Base-by-base conservation (phyloP, 2,329 filamentous ascomycete genomes). In the Claviceps cyperi region DNA sequence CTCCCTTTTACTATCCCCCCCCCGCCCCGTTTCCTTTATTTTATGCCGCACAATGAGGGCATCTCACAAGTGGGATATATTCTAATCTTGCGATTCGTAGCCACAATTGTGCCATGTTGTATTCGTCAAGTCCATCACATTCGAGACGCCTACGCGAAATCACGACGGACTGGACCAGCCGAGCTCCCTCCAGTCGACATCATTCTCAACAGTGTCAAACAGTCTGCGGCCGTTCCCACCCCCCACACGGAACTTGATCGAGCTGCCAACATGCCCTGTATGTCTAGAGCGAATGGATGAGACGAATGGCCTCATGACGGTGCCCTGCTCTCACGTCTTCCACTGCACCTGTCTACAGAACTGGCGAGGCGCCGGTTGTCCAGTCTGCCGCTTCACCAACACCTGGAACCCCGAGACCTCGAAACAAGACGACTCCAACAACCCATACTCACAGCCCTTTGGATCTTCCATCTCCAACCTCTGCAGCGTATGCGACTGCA, bases 201-300 rank as follows among this genome's bases (percentile, higher is more conserved):
- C 69, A 1, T 66, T 70, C 0, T 60, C 63, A 50, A 60, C 56
- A 40, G 66, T 62, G 55, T 71, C 64, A 7, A 72, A 60, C 56
- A 75, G 69, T 21, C 65, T 78, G 5, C 78, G 76, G 52, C 80
- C 79, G 0, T 79, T 81, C 48, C 78, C 78, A 4, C 81, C 73
- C 2, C 78, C 77, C 2, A 95, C 91, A 1, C 86, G 90, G 1
- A 84, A 86, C 47, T 74, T 97, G 1, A 77, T 95, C 49, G 92
- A 98, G 67, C 72, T 98, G 13, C 92, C 92, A 2, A 97, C 92
- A 1, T 98, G 92, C 56, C 90, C 92, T 0, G 92, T 98, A 9
- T 98, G 92, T 57, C 76, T 98, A 5, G 92, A 98, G 65, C 83
- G 91, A 46, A 98, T 98, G 92, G 92, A 98, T 60, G 91, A 97